Percentiles rank a stretch among this genome's conserved stretches.
Conservation (phyloP, 306 rosid species). For the Luffa aegyptiaca region DNA sequence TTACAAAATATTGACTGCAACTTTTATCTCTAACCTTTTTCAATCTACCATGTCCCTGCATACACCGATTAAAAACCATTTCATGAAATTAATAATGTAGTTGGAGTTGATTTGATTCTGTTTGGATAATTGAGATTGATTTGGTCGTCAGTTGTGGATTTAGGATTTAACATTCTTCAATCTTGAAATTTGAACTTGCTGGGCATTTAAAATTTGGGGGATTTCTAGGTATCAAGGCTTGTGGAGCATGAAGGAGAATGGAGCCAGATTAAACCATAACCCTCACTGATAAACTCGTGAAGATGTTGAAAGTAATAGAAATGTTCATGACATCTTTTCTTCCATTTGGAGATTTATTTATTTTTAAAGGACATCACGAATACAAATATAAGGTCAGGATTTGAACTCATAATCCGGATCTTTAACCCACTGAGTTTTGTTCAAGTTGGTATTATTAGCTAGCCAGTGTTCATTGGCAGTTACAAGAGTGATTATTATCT, state of each 20-base stretch:
- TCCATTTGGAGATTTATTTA: background rate
- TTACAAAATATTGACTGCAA: background rate
- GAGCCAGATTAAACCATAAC: background rate
- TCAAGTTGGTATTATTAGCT: background rate
- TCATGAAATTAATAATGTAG: background rate
- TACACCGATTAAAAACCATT: background rate
- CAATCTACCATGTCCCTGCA: background rate
- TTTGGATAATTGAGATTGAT: background rate
- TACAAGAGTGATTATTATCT: background rate
- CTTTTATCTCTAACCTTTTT: background rate
- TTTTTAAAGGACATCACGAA: background rate
- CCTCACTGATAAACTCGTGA: background rate
- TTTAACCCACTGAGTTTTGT: background rate
- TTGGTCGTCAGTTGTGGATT: background rate
- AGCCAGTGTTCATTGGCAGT: background rate
- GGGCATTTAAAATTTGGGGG: background rate
- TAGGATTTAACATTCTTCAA: background rate
- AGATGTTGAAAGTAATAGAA: background rate
- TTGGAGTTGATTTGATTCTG: background rate
- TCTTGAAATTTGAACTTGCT: background rate
- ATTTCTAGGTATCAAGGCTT: background rate
- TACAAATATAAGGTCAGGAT: background rate
- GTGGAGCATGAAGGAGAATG: background rate
- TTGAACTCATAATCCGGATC: background rate
- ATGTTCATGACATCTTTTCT: background rate